Evolutionary conservation across 805 yeast genomes (phyloP), one percentile per base, ranked within the genome.

Genomic region (Yamadazyma sp.): DNA sequence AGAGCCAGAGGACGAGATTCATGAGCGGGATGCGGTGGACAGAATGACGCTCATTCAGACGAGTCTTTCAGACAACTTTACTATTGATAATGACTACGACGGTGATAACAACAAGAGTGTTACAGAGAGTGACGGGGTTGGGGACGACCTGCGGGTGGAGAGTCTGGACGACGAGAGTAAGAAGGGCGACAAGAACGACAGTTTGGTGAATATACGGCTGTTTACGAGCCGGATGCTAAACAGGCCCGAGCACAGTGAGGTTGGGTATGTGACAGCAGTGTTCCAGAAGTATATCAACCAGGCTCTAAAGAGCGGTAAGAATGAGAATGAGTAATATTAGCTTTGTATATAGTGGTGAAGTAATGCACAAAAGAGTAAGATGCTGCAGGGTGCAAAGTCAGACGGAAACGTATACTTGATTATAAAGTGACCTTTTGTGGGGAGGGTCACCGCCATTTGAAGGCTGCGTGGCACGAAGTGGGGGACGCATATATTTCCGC

Each of bases 261-360:
- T 61, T 17, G 54, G 64, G 22, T 64, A 62, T 37, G 57, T 64
- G 21, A 53, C 68, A 6, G 52, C 58, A 12, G 55, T 64, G 29
- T 60, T 67, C 45, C 73, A 66, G 45, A 59, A 53, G 32, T 64
- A 67, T 41, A 59, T 67, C 28, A 67, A 64, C 47, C 55, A 50
- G 42, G 57, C 52, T 3, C 17, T 37, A 21, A 30, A 37, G 26
- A 25, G 14, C 11, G 27, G 20, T 5, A 29, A 9, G 9, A 9
- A 18, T 9, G n/a, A n/a, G n/a, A n/a, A n/a, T n/a, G n/a, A n/a
- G n/a, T n/a, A n/a, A n/a, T n/a, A n/a, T n/a, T n/a, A n/a, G n/a
- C n/a, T n/a, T n/a, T n/a, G n/a, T n/a, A n/a, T n/a, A n/a, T n/a
- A n/a, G n/a, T n/a, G n/a, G n/a, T 18, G 24, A 16, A 16, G 17